Evolutionary conservation across 805 yeast species (phyloP).

Genomic region (Tetrapisispora nanseiensis): DNA sequence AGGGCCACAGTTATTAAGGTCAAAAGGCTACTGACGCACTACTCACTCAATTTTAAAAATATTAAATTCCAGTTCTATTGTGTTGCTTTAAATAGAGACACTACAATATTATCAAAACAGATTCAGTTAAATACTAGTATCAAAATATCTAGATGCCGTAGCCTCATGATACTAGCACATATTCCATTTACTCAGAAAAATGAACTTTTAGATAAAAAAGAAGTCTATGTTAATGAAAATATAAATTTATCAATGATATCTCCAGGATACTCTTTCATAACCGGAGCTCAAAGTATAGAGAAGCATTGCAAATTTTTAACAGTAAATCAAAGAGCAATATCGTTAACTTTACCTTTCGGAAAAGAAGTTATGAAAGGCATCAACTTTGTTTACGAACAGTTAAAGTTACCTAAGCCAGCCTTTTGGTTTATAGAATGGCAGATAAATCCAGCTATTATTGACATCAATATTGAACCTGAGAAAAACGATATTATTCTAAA

Average conservation of each 20-base stretch:
- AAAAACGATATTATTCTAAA: slow-evolving; percentile 33
- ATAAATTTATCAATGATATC: slow-evolving; percentile 16
- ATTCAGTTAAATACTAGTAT: slow-evolving; percentile 6
- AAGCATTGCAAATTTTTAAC: slow-evolving; percentile 23
- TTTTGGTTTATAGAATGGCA: slow-evolving; percentile 31
- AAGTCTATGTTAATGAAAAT: slow-evolving; percentile 6
- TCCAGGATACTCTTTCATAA: slow-evolving; percentile 30
- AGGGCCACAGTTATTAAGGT: slow-evolving; percentile 20
- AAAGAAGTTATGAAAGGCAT: slow-evolving; percentile 20
- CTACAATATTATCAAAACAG: slow-evolving; percentile 10
- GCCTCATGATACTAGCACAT: slow-evolving; percentile 7
- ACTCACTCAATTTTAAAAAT: slow-evolving; percentile 24
- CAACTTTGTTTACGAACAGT: slow-evolving; percentile 16
- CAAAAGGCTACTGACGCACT: slow-evolving; percentile 21
- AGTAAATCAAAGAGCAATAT: slow-evolving; percentile 30
- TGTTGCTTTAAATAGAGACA: slow-evolving; percentile 14
- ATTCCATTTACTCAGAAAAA: slow-evolving; percentile 6
- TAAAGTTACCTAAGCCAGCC: slow-evolving; percentile 23
- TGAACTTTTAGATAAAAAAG: slow-evolving; percentile 8
- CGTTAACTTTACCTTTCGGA: slow-evolving; percentile 27
- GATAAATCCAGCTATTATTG: slow-evolving; percentile 18
- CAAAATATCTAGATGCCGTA: slow-evolving; percentile 1
- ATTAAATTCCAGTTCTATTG: slow-evolving; percentile 26
- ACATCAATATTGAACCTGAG: slow-evolving; percentile 38
- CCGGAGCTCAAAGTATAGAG: slow-evolving; percentile 16